Evolutionary conservation across 768 basidiomycete species (phyloP).

Genomic region (Boletus rufocinnamomeus): DNA sequence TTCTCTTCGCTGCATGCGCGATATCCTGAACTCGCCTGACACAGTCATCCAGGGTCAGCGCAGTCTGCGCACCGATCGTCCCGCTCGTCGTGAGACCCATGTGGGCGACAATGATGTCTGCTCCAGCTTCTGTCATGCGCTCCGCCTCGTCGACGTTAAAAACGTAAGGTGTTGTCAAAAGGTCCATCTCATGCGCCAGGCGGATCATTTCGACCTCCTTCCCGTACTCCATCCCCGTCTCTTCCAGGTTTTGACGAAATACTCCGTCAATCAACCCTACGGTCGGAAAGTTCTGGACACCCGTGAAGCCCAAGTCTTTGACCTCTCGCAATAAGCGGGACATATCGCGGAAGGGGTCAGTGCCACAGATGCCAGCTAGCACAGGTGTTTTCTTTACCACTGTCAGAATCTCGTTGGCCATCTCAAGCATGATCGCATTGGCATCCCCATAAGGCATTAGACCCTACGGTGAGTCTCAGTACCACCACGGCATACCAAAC

Average conservation of each 20-base stretch:
- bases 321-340: constrained; percentile 24
- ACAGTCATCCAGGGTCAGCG: constrained; percentile 25
- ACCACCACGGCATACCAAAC: background rate
- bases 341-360: constrained; percentile 34
- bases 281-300: constrained; percentile 34
- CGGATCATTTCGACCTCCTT: constrained; percentile 36
- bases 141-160: constrained; percentile 31
- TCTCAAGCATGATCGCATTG: constrained; percentile 32
- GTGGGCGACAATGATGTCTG: constrained; percentile 30
- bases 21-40: constrained; percentile 24
- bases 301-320: constrained; percentile 29
- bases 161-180: constrained; percentile 31
- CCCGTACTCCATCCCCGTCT: constrained; percentile 33
- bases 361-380: constrained; percentile 31
- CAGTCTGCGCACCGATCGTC: constrained; percentile 28
- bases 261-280: constrained; percentile 31
- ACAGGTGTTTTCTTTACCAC: constrained; percentile 32
- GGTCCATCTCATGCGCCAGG: constrained; percentile 24
- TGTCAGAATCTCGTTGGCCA: constrained; percentile 31
- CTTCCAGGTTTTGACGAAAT: constrained; percentile 34
- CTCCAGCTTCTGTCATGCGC: constrained; percentile 28
- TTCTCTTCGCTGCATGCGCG: constrained; percentile 15
- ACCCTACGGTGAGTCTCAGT: constrained; percentile 13
- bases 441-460: constrained; percentile 34
- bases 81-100: constrained; percentile 35